A percentile compares a stretch with the other conserved stretches of the same genome.
phyloP scores from a whole-genome alignment of 1,139 yeast genomes.

The Debaryomyces subglobosus region DNA sequence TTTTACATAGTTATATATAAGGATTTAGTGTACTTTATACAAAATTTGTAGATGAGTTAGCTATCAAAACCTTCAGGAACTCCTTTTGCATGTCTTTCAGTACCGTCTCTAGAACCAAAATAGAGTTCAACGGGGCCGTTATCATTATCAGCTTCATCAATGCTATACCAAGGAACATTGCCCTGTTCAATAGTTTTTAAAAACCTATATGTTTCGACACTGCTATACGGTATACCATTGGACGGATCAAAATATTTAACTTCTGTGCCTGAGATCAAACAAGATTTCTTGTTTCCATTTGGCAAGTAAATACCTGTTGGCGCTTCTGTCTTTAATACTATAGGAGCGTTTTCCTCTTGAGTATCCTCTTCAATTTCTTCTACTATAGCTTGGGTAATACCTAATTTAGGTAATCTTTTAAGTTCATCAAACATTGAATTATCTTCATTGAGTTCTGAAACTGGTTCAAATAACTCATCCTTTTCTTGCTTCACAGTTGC shows the following conservation, averaged over 20 bases:
- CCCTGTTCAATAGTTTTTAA: conserved; percentile 72
- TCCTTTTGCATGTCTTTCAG: conserved; percentile 70
- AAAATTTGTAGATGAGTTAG: conserved; percentile 16
- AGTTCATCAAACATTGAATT: conserved; percentile 52
- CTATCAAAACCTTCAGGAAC: conserved; percentile 81
- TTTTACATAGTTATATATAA: conserved; percentile 7
- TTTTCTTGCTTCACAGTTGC: conserved; percentile 39
- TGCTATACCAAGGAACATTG: conserved; percentile 66
- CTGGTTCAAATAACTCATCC: conserved; percentile 39
- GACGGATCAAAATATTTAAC: conserved; percentile 88
- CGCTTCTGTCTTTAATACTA: conserved; percentile 63
- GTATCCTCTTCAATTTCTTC: conserved; percentile 45
- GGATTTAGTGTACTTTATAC: conserved; percentile 3
- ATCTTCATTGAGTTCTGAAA: conserved; percentile 38
- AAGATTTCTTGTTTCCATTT: conserved; percentile 68
- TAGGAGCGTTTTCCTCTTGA: conserved; percentile 45
- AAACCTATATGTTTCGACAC: conserved; percentile 75
- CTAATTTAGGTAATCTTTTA: conserved; percentile 63
- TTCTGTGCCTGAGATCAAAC: conserved; percentile 77
- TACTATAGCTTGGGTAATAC: conserved; percentile 56
- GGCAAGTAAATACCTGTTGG: conserved; percentile 76
- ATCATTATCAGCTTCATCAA: conserved; percentile 41
- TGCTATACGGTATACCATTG: conserved; percentile 82
- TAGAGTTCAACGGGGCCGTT: conserved; percentile 67
- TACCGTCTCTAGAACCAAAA: conserved; percentile 57